phyloP scores from a whole-genome alignment of 805 yeast genomes.

The Zygosaccharomyces lentus region DNA sequence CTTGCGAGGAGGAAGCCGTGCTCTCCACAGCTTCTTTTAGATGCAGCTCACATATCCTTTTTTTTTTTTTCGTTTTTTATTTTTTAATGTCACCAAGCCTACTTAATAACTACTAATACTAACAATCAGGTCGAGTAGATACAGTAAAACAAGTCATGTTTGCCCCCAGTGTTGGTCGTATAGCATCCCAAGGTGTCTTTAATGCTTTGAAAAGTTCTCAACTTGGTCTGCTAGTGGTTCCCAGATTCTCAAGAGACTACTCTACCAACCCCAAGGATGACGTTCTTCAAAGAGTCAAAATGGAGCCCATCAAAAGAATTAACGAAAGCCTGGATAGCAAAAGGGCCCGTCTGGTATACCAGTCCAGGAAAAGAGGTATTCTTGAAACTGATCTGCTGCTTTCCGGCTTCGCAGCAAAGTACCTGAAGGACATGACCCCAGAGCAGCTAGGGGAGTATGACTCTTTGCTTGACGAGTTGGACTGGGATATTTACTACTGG shows the following conservation, averaged over 20 bases:
- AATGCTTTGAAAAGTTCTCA: not conserved
- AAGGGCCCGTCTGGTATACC: conserved; percentile 85
- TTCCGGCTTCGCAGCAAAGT: conserved; percentile 77
- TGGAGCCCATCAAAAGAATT: conserved; percentile 72
- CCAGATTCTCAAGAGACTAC: conserved; percentile 1
- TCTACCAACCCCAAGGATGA: conserved; percentile 31
- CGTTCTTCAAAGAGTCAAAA: conserved; percentile 48
- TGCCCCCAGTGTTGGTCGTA: not conserved
- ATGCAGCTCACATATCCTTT: not conserved
- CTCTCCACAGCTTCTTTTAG: not conserved
- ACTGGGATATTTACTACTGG: conserved; percentile 99
- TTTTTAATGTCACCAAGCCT: not conserved
- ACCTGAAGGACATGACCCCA: conserved; percentile 52
- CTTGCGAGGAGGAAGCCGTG: not conserved
- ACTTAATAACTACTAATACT: not conserved
- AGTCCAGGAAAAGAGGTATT: conserved; percentile 91
- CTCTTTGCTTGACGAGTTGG: conserved; percentile 81
- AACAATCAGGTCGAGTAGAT: not conserved
- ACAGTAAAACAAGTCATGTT: not conserved
- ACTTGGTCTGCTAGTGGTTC: not conserved
- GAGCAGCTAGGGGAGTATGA: conserved; percentile 84
- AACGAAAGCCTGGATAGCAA: conserved; percentile 71
- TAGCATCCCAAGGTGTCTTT: not conserved
- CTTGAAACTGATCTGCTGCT: conserved; percentile 85
- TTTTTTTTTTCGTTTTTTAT: not conserved